These are phyloP conservation scores for Colletotrichum limetticola DNA, from an alignment of 2,329 filamentous ascomycete genomes.

Conservation along the genomic window DNA sequence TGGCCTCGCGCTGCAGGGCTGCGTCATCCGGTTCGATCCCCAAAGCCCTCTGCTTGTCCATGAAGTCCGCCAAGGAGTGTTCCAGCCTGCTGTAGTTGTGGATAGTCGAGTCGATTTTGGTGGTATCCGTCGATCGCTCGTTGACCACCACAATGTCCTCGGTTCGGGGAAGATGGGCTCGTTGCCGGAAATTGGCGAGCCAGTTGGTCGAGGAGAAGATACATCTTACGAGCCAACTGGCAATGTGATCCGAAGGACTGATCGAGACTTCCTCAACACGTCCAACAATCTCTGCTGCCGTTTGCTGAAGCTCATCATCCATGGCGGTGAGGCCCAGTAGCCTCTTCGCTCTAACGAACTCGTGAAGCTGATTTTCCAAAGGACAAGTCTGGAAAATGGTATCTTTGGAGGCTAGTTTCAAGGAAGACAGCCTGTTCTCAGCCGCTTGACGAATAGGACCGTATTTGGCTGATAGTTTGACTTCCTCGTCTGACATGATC, in stretches of 20 bases:
- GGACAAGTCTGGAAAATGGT: constrained; percentile 67
- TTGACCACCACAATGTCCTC: constrained; percentile 63
- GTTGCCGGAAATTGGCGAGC: constrained; percentile 65
- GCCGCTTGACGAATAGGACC: constrained; percentile 57
- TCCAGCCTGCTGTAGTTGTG: constrained; percentile 69
- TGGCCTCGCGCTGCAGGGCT: constrained; percentile 66
- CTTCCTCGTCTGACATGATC: constrained; percentile 59
- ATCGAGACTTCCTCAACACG: constrained; percentile 64
- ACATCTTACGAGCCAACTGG: constrained; percentile 67
- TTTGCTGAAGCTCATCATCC: constrained; percentile 70
- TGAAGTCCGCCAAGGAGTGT: constrained; percentile 64
- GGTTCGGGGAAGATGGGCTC: constrained; percentile 66
- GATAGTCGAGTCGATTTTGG: constrained; percentile 68
- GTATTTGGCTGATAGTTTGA: constrained; percentile 57
- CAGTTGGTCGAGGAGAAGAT: constrained; percentile 62
- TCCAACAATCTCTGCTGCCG: constrained; percentile 66
- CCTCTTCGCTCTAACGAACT: constrained; percentile 62
- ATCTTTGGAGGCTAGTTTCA: constrained; percentile 68
- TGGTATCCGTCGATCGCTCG: constrained; percentile 63
- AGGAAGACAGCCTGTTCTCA: constrained; percentile 58
- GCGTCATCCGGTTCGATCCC: constrained; percentile 63
- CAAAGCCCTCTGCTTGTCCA: constrained; percentile 54
- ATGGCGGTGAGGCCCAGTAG: constrained; percentile 68
- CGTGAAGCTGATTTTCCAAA: constrained; percentile 64
- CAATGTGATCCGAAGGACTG: constrained; percentile 59